Conservation (phyloP, 2,329 filamentous ascomycete genomes). For the Colletotrichum lupini region DNA sequence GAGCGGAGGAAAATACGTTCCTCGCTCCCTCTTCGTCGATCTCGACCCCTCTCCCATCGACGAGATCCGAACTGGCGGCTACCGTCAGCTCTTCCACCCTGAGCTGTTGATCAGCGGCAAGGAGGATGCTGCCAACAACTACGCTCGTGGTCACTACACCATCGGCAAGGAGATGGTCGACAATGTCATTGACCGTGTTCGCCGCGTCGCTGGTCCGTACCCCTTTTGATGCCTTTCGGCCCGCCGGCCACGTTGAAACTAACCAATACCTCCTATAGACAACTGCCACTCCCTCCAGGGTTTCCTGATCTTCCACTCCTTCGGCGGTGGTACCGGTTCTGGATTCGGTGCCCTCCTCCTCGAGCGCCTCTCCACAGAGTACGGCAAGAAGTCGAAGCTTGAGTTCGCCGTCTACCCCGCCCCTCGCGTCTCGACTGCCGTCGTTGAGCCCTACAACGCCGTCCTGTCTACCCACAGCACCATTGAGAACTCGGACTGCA, state of each 20-base stretch:
- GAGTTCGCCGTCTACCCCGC: constrained; percentile 80
- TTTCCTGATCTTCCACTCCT: constrained; percentile 81
- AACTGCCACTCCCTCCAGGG: constrained; percentile 80
- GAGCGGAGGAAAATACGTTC: constrained; percentile 77
- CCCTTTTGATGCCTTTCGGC: not conserved
- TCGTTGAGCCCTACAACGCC: constrained; percentile 81
- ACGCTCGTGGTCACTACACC: constrained; percentile 80
- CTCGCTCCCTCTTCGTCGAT: constrained; percentile 78
- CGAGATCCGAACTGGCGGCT: constrained; percentile 76
- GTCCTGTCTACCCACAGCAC: constrained; percentile 80
- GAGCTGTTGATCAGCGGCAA: constrained; percentile 79
- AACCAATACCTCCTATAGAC: constrained; percentile 55
- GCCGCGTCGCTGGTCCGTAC: constrained; percentile 73
- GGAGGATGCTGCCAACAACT: constrained; percentile 83
- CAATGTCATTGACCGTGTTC: constrained; percentile 75
- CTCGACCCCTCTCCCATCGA: constrained; percentile 79
- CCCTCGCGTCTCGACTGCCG: constrained; percentile 75
- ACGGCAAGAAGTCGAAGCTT: constrained; percentile 82
- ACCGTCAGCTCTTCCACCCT: constrained; percentile 78
- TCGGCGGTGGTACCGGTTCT: constrained; percentile 78
- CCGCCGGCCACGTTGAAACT: constrained; percentile 28
- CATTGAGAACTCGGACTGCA: constrained; percentile 82
- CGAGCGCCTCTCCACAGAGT: constrained; percentile 79
- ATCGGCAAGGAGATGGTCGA: constrained; percentile 83
- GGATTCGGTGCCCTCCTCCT: constrained; percentile 79